These are phyloP conservation scores for Didymellaceae sp. DNA, from an alignment of 2,329 filamentous ascomycete genomes.

Conservation along the genomic window DNA sequence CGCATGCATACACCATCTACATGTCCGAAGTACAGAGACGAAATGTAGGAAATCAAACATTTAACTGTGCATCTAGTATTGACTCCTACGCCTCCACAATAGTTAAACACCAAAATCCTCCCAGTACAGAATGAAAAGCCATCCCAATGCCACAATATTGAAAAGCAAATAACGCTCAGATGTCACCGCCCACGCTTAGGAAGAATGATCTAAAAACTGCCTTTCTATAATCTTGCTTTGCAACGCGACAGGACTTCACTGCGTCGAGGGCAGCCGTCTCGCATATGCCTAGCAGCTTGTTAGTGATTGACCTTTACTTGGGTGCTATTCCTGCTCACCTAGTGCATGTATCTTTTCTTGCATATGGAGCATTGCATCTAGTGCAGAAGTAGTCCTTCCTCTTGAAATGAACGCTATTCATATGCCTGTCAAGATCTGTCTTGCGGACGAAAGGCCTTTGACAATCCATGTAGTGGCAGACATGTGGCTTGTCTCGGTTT, in stretches of 20 bases:
- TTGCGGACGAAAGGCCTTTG: slow-evolving; percentile 79
- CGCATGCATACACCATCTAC: not conserved
- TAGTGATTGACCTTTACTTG: slow-evolving; percentile 16
- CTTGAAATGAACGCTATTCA: slow-evolving; percentile 73
- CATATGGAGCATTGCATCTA: slow-evolving; percentile 74
- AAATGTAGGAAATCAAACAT: no score
- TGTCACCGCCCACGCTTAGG: slow-evolving; percentile 17
- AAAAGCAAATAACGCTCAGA: slow-evolving; percentile 3
- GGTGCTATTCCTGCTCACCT: slow-evolving; percentile 62
- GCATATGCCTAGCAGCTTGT: slow-evolving; percentile 68
- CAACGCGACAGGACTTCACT: slow-evolving; percentile 21
- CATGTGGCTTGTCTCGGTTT: slow-evolving; percentile 71
- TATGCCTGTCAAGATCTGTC: slow-evolving; percentile 72
- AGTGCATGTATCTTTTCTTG: slow-evolving; percentile 81
- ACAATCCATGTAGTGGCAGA: slow-evolving; percentile 70
- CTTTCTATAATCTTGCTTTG: not conserved
- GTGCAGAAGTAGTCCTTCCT: slow-evolving; percentile 73
- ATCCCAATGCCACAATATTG: slow-evolving; percentile 4
- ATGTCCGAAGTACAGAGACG: no score
- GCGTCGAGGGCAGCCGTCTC: slow-evolving; percentile 75
- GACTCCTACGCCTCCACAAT: no score
- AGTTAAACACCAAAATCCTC: not conserved
- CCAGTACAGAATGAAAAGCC: not conserved
- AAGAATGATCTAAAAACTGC: not conserved
- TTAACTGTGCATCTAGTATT: no score